These are phyloP conservation scores for Sugiyamaella mastotermitis DNA, from an alignment of 805 yeast genomes.

Conservation along the genomic window DNA sequence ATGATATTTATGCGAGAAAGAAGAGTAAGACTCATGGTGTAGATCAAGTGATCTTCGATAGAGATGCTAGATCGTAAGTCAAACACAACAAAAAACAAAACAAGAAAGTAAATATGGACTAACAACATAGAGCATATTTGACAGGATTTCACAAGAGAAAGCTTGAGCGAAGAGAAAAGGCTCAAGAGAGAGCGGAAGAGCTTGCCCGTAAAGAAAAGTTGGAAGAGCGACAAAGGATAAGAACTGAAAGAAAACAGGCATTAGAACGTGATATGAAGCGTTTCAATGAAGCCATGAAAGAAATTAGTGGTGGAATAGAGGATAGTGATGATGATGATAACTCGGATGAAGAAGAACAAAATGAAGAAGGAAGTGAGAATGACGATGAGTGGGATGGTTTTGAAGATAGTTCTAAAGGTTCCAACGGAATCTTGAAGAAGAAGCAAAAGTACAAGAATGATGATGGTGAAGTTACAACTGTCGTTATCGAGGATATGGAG, in stretches of 20 bases:
- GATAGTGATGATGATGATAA: conserved; percentile 23
- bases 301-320: conserved; percentile 28
- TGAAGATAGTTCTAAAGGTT: conserved; percentile 10
- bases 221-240: conserved; percentile 65
- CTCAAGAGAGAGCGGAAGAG: conserved; percentile 68
- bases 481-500: conserved; percentile 51
- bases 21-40: conserved; percentile 57
- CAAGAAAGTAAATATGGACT: not conserved
- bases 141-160: conserved; percentile 97
- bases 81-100: too few species aligned
- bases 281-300: conserved; percentile 43
- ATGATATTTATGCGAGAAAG: conserved; percentile 68
- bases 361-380: conserved; percentile 7
- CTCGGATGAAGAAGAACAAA: conserved; percentile 9
- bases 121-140: conserved; percentile 51
- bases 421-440: conserved; percentile 40
- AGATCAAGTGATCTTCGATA: conserved; percentile 81
- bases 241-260: conserved; percentile 66
- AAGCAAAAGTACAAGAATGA: conserved; percentile 37
- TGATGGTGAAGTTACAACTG: conserved; percentile 38
- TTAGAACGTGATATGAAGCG: conserved; percentile 58
- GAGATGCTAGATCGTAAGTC: conserved; percentile 55
- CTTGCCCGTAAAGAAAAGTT: conserved; percentile 65
- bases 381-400: conserved; percentile 38
- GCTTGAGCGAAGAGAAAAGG: conserved; percentile 79